Base-by-base conservation (phyloP, 116 monocot species). In the Dioscorea cayenensis region DNA sequence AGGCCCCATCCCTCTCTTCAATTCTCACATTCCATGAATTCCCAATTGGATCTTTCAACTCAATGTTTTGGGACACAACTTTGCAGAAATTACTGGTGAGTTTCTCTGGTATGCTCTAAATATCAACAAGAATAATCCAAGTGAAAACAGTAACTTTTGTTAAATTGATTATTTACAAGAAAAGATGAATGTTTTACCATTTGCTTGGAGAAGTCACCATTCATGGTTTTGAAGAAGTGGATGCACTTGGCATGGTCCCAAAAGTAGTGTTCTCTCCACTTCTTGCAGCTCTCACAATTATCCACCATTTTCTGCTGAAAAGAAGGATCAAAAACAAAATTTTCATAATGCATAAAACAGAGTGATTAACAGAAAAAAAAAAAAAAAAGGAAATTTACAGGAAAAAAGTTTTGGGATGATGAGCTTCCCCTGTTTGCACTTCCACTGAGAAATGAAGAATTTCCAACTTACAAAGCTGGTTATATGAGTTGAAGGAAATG, bases 141-240 rank as follows among this genome's bases (percentile, higher is more conserved):
- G 43, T 66, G 6, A 35, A 38, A 14, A 48, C 5, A 48, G 21
- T 7, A 16, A 8, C 48, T n/a, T 5, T 48, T 36, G 36, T n/a
- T 14, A 67, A 25, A 66, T 3, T 29, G 11, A 38, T 37, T 21
- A 5, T 7, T 16, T 9, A 2, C 16, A 43, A 9, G 17, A n/a
- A 67, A 48, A 43, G n/a, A 36, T 36, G 36, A 36, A 67, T 48
- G 20, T 23, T 23, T 62, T 27, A 69, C 70, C 55, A 58, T 29
- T 50, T 28, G 11, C 29, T 28, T 12, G 32, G 16, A 32, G 55
- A 55, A 58, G 36, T 70, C 58, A 7, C 70, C 70, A 13, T 50
- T 55, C 70, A 70, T 70, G 70, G 59, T 35, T 55, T 58, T 52
- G 32, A 29, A 70, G 29, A 70, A 70, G 13, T 25, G 8, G 18